These are phyloP conservation scores for Gentiana macrophylla DNA, from an alignment of 257 asterid species.

Conservation along the genomic window DNA sequence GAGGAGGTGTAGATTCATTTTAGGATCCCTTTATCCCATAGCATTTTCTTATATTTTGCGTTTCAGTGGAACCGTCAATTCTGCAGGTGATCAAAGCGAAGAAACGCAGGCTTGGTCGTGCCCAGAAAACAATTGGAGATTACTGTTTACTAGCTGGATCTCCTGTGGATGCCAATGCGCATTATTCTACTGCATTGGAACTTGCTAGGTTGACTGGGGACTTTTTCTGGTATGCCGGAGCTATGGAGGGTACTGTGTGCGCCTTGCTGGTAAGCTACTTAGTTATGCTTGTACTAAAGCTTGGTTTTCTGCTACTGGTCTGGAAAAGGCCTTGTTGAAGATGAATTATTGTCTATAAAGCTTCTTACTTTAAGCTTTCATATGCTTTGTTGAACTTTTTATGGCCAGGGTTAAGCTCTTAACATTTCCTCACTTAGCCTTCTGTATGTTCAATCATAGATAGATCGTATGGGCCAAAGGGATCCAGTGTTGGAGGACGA, in stretches of 20 bases:
- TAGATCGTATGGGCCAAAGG: conserved; percentile 80
- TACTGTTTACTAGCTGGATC: too few species aligned
- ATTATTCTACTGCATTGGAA: conserved; percentile 25
- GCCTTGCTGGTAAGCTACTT: conserved; percentile 60
- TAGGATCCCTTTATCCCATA: conserved; percentile 93
- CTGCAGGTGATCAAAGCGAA: too few species aligned
- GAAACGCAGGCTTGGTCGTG: too few species aligned
- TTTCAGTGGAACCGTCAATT: too few species aligned
- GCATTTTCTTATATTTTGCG: conserved; percentile 16
- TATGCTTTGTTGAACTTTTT: neutral
- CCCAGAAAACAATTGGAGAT: too few species aligned
- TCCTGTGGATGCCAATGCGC: conserved; percentile 11
- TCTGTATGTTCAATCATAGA: conserved; percentile 28
- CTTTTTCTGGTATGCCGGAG: conserved; percentile 89
- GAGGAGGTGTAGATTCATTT: conserved; percentile 98
- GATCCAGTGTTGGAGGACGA: conserved; percentile 83
- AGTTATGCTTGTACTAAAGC: too few species aligned
- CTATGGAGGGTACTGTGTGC: conserved; percentile 84
- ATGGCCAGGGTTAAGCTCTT: conserved; percentile 3
- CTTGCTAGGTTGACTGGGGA: conserved; percentile 77
- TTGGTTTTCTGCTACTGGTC: too few species aligned
- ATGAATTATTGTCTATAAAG: too few species aligned
- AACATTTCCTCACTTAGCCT: conserved; percentile 3
- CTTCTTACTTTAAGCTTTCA: neutral
- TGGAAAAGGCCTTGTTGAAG: too few species aligned